Percentiles rank a stretch among this genome's conserved stretches.
These are phyloP conservation scores for Plenodomus biglobosus DNA, from an alignment of 2,329 filamentous ascomycete genomes.

Conservation along the genomic window DNA sequence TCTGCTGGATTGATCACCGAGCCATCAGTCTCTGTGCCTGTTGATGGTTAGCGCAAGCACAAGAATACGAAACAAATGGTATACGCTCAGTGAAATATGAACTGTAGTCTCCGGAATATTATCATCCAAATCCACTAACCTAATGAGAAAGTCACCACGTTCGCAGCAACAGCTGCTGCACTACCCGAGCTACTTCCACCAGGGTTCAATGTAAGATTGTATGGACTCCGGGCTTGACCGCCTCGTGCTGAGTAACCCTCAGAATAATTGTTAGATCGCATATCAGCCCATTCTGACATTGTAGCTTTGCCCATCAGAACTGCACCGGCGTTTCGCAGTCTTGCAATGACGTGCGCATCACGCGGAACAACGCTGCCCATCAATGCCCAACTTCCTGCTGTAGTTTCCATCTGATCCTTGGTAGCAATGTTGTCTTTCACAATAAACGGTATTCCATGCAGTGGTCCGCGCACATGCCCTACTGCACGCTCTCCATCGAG, in stretches of 20 bases:
- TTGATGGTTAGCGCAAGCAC: neutral
- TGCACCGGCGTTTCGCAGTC: conserved; percentile 65
- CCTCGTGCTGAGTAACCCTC: conserved; percentile 39
- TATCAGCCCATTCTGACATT: conserved; percentile 69
- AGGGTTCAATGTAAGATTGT: conserved; percentile 67
- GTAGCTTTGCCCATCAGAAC: conserved; percentile 69
- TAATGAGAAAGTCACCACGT: conserved; percentile 64
- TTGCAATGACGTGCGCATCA: conserved; percentile 66
- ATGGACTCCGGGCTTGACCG: conserved; percentile 50
- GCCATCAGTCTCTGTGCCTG: conserved; percentile 68
- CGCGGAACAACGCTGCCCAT: conserved; percentile 66
- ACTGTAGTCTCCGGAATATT: neutral
- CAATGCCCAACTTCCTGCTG: conserved; percentile 68
- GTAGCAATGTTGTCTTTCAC: conserved; percentile 65
- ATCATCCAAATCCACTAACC: conserved; percentile 46
- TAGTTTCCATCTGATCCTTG: conserved; percentile 72
- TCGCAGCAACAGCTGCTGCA: conserved; percentile 64
- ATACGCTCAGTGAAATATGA: neutral
- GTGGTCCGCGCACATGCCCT: conserved; percentile 61
- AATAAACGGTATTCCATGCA: conserved; percentile 75
- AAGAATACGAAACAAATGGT: too few relatives aligned
- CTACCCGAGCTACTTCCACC: conserved; percentile 70
- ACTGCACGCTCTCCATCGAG: conserved; percentile 62
- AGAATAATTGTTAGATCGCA: conserved; percentile 38
- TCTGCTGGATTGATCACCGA: conserved; percentile 69